phyloP scores from a whole-genome alignment of 805 yeast species.

The Kuraishia ogatae region DNA sequence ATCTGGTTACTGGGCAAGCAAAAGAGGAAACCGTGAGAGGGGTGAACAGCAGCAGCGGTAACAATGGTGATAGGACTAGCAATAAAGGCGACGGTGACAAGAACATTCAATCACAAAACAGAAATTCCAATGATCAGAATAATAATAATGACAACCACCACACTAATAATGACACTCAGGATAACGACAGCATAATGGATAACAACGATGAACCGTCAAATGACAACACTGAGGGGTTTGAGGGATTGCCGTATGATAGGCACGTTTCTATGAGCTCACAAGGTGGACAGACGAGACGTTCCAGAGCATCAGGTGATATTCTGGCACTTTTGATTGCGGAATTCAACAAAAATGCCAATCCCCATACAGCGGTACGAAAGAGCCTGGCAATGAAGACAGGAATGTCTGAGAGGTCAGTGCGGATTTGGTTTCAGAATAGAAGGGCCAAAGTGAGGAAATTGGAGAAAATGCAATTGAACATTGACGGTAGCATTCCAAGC shows the following conservation, averaged over 20 bases:
- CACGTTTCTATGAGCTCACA: not conserved
- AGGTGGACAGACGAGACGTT: constrained; percentile 16
- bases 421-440: constrained; percentile 90
- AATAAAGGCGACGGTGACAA: not conserved
- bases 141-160: too few relatives aligned
- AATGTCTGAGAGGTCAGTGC: constrained; percentile 80
- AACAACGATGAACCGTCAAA: not conserved
- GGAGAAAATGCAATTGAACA: constrained; percentile 9
- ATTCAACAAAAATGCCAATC: constrained; percentile 67
- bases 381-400: constrained; percentile 63
- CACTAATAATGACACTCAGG: too few relatives aligned
- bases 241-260: not conserved
- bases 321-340: constrained; percentile 59
- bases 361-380: constrained; percentile 63
- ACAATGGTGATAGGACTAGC: not conserved
- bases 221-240: not conserved
- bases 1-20: not conserved
- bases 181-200: not conserved
- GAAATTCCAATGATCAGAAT: not conserved
- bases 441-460: constrained; percentile 70
- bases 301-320: constrained; percentile 54
- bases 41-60: not conserved
- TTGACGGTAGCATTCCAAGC: constrained; percentile 1
- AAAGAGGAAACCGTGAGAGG: not conserved
- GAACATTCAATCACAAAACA: not conserved